Evolutionary conservation across 2,329 filamentous ascomycete species (phyloP).

Genomic region (Cryphonectria naterciae): DNA sequence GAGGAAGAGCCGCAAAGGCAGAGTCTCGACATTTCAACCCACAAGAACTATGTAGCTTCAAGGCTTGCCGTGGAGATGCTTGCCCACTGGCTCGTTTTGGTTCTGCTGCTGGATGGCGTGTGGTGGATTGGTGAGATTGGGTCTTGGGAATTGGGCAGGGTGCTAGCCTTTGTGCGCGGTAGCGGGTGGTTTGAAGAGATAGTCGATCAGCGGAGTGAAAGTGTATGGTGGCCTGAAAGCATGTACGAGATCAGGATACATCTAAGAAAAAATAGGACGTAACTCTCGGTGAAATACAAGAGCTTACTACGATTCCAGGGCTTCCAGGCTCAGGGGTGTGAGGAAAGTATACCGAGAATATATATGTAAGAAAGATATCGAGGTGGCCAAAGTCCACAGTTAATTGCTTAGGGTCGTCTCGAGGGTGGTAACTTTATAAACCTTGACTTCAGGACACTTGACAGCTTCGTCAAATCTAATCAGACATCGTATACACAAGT

Average conservation of each 20-base stretch:
- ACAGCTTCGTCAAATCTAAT: too few species aligned
- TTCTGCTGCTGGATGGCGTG: conserved; percentile 43
- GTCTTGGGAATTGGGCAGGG: conserved; percentile 39
- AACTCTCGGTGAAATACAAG: not conserved
- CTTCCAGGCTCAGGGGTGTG: too few species aligned
- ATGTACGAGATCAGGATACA: conserved; percentile 36
- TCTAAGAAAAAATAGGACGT: conserved; percentile 1
- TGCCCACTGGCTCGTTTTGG: conserved; percentile 44
- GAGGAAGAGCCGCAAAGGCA: not conserved
- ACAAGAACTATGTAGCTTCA: not conserved
- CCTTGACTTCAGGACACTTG: too few species aligned
- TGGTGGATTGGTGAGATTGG: conserved; percentile 46
- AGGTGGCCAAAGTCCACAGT: too few species aligned
- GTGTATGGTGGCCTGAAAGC: conserved; percentile 43
- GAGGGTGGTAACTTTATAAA: too few species aligned
- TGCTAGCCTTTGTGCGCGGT: conserved; percentile 31
- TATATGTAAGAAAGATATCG: too few species aligned
- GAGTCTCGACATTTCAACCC: not conserved
- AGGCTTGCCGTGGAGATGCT: conserved; percentile 44
- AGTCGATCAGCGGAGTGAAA: not conserved
- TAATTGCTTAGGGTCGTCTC: too few species aligned
- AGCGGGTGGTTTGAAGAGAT: conserved; percentile 21
- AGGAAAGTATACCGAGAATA: too few species aligned
- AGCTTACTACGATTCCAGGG: too few species aligned
- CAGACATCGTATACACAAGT: too few species aligned